These are phyloP conservation scores for Homolaphlyctis polyrhiza DNA, from an alignment of 371 early-diverging fungal genomes.

Conservation along the genomic window DNA sequence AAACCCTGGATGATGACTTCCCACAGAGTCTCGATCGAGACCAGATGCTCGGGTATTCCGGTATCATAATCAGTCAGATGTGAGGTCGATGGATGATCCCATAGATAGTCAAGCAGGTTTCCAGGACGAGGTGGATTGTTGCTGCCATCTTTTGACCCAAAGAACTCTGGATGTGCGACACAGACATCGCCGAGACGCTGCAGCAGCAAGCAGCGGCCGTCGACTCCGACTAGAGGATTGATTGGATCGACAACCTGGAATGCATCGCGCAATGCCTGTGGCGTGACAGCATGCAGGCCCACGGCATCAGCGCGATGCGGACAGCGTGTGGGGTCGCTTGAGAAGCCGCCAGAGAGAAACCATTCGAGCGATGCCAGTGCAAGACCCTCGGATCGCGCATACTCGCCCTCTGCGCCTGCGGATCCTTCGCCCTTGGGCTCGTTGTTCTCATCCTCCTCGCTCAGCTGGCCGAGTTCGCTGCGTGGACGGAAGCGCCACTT, in stretches of 20 bases:
- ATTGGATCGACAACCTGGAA: conserved; percentile 73
- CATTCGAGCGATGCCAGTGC: conserved; percentile 83
- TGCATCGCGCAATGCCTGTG: conserved; percentile 53
- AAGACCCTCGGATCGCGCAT: conserved; percentile 79
- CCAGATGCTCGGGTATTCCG: conserved; percentile 11
- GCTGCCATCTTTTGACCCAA: conserved; percentile 24
- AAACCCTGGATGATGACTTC: conserved; percentile 71
- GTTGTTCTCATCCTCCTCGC: too few species aligned
- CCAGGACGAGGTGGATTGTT: conserved; percentile 66
- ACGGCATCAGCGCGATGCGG: conserved; percentile 70
- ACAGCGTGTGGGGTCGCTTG: conserved; percentile 33
- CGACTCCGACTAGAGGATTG: conserved; percentile 80
- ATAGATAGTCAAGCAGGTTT: conserved; percentile 61
- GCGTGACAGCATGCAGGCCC: conserved; percentile 52
- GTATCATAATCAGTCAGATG: not conserved
- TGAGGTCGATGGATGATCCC: conserved; percentile 11
- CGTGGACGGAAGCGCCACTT: conserved; percentile 62
- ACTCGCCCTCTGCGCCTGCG: too few species aligned
- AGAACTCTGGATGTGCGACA: conserved; percentile 52
- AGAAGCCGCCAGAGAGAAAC: conserved; percentile 79
- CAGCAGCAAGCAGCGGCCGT: conserved; percentile 71
- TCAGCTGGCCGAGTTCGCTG: too few species aligned
- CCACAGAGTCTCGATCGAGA: conserved; percentile 68
- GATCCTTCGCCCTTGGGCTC: not conserved
- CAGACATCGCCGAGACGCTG: conserved; percentile 55